These are phyloP conservation scores for Zymoseptoria passerinii DNA, from an alignment of 2,329 filamentous ascomycete genomes.

Conservation along the genomic window DNA sequence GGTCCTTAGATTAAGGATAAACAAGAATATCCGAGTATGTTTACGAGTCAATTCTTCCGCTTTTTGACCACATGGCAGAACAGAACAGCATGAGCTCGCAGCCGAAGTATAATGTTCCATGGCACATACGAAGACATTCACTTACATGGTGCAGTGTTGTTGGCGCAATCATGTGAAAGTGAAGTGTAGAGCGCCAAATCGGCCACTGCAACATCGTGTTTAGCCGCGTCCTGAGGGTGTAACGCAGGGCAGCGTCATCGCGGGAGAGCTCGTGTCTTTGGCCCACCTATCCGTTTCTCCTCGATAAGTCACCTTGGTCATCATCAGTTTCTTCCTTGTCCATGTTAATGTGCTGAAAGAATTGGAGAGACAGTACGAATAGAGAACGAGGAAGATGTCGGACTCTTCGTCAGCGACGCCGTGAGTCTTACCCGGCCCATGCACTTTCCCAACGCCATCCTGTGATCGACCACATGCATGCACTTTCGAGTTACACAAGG, in stretches of 20 bases:
- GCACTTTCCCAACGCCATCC: neutral
- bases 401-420: neutral
- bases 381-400: neutral
- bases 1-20: too few relatives aligned
- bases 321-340: neutral
- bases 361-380: neutral
- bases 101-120: neutral
- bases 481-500: neutral
- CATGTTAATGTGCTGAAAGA: neutral
- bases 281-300: neutral
- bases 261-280: neutral
- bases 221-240: too few relatives aligned
- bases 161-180: neutral
- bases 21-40: too few relatives aligned
- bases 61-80: too few relatives aligned
- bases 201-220: neutral
- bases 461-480: neutral
- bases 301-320: neutral
- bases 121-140: neutral
- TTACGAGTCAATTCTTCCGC: too few relatives aligned
- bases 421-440: neutral
- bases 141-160: neutral
- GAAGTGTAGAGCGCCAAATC: neutral
- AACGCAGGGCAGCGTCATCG: neutral
- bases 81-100: neutral